These are phyloP conservation scores for Turritis glabra DNA, from an alignment of 345 rosid species.

Conservation along the genomic window DNA sequence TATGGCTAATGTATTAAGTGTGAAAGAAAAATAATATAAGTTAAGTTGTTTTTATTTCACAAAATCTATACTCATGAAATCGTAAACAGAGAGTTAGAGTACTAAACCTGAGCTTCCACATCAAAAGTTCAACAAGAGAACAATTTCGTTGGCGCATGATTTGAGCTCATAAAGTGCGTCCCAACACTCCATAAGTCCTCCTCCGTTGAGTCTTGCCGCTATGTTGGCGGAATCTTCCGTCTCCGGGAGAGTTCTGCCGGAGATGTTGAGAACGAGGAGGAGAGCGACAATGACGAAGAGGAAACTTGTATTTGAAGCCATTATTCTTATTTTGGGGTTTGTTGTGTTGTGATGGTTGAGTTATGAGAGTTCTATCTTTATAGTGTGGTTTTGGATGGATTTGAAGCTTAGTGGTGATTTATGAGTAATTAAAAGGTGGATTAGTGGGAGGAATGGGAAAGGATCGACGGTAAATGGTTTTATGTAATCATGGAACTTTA, in stretches of 20 bases:
- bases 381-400: constrained; percentile 1
- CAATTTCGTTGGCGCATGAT: constrained; percentile 70
- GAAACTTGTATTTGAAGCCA: constrained; percentile 27
- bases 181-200: constrained; percentile 63
- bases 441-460: constrained; percentile 25
- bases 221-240: constrained; percentile 12
- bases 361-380: neutral
- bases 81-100: no score
- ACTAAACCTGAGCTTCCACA: no score
- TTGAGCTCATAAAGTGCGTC: constrained; percentile 58
- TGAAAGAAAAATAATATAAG: no score
- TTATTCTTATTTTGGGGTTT: neutral
- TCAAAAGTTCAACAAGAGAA: no score
- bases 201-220: constrained; percentile 37
- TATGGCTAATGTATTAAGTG: no score
- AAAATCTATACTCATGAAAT: no score
- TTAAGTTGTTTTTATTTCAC: no score
- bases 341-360: neutral
- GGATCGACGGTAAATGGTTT: neutral
- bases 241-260: constrained; percentile 4
- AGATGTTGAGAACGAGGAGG: constrained; percentile 12
- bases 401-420: constrained; percentile 1
- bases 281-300: constrained; percentile 26
- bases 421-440: neutral
- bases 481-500: neutral